Base-by-base conservation (phyloP, 176 grass and related monocot species). In the Triticum turgidum region DNA sequence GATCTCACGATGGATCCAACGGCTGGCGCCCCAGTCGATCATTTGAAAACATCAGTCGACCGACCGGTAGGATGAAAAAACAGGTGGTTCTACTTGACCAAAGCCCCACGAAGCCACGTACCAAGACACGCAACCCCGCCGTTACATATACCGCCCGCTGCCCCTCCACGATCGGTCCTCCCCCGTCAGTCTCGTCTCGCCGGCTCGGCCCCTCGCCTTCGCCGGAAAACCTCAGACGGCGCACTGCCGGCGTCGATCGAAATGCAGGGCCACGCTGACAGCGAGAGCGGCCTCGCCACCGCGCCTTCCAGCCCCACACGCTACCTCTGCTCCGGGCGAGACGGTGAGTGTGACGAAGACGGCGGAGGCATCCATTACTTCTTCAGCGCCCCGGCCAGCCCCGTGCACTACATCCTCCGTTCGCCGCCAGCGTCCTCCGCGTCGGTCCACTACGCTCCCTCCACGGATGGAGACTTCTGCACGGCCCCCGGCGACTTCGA, bases 401-500 rank as follows among this genome's bases (percentile, higher is more conserved):
- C 85, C 49, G 87, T 90, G 49, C 88, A 90, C 91, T 90, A 90
- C 85, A 87, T 90, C 84, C 91, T 93, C 13, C 85, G 51, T 44
- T 90, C 87, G 12, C 85, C 88, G 49, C 85, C 85, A 0, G 85
- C 80, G 42, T 81, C 88, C 37, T 65, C 80, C 25, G 80, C 78
- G 2, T 1, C 82, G 13, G 25, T 18, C 15, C 61, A 65, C 21
- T 71, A 24, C n/a, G 35, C 30, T 34, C 69, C 69, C 17, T 33
- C 35, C 2, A 5, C 2, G 15, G 83, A 65, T 0, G 30, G 27
- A 3, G 62, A 8, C 56, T 54, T 33, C 12, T 67, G 29, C 25
- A 30, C 18, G 22, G 76, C 22, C 8, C 18, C 41, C 5, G 85
- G 61, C 45, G 85, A 88, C 76, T 91, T 91, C 82, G 85, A 91